Conservation (phyloP, 257 asterid species). For the Petunia axillaris region DNA sequence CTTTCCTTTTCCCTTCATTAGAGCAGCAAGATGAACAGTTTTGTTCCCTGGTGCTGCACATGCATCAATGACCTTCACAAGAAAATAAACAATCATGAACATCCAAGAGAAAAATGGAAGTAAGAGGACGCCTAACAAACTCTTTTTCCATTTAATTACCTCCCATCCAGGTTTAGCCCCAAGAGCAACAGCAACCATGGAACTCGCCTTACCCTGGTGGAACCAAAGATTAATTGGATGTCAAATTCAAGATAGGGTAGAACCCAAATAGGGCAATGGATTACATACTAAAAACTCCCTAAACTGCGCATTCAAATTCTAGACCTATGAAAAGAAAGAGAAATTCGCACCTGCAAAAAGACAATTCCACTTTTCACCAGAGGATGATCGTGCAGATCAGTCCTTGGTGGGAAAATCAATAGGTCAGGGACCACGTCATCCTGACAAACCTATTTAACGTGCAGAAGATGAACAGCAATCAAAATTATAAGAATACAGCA, state of each 20-base stretch:
- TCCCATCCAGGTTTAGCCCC: conserved; percentile 86
- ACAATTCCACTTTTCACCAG: conserved; percentile 68
- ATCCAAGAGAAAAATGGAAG: conserved; percentile 26
- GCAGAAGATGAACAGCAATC: background rate
- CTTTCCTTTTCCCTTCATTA: conserved; percentile 82
- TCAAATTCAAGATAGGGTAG: background rate
- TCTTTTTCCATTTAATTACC: conserved; percentile 42
- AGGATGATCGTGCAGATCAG: conserved; percentile 90
- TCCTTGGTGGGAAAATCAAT: conserved; percentile 78
- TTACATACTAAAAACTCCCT: background rate
- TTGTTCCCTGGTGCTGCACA: conserved; percentile 98
- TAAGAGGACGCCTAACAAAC: background rate
- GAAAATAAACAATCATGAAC: conserved; percentile 24
- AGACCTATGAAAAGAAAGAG: conserved; percentile 9
- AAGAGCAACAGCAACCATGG: conserved; percentile 90
- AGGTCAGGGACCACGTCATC: conserved; percentile 82
- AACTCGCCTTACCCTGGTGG: conserved; percentile 87
- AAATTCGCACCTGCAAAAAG: conserved; percentile 71
- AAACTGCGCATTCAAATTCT: background rate
- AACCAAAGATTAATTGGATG: background rate
- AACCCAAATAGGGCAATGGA: conserved; percentile 7
- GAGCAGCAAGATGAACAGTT: conserved; percentile 91
- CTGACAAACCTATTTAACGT: conserved; percentile 55
- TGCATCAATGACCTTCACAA: conserved; percentile 89
- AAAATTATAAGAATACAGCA: background rate